Evolutionary conservation across 768 basidiomycete species (phyloP).

Genomic region (Suillus bovinus): DNA sequence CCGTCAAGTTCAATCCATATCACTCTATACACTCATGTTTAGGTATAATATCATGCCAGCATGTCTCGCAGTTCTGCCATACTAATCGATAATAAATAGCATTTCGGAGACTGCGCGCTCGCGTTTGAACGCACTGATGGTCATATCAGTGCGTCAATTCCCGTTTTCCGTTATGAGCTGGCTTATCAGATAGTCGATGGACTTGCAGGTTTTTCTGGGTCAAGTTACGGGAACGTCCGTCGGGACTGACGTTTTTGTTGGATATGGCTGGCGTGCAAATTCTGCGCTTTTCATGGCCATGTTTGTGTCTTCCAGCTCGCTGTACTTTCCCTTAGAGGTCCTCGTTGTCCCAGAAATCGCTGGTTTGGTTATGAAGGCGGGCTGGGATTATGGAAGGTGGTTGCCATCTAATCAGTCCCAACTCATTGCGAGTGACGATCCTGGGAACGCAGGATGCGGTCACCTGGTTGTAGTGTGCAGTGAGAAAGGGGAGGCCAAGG

Average conservation of each 20-base stretch:
- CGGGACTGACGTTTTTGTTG: too few relatives aligned
- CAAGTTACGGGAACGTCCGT: too few relatives aligned
- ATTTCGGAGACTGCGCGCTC: conserved; percentile 29
- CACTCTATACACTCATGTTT: background rate
- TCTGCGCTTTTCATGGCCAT: too few relatives aligned
- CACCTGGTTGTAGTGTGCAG: background rate
- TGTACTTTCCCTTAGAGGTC: conserved; percentile 37
- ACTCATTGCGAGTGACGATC: background rate
- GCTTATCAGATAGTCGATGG: too few relatives aligned
- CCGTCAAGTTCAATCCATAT: background rate
- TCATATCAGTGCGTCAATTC: too few relatives aligned
- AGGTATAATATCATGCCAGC: background rate
- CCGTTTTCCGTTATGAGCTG: too few relatives aligned
- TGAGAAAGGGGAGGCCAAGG: background rate
- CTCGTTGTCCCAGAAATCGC: conserved; percentile 31
- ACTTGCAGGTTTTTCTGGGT: too few relatives aligned
- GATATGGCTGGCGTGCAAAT: too few relatives aligned
- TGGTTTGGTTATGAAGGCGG: conserved; percentile 70
- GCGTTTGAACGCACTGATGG: too few relatives aligned
- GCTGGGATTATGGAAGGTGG: conserved; percentile 16
- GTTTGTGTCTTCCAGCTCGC: conserved; percentile 35
- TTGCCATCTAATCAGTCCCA: background rate
- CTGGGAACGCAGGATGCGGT: background rate
- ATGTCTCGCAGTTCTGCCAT: too few relatives aligned
- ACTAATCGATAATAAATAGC: conserved; percentile 11